A percentile compares a stretch with the other conserved stretches of the same genome.
Evolutionary conservation across 2,329 filamentous ascomycete genomes (phyloP).

Genomic region (Hirsutella rhossiliensis): DNA sequence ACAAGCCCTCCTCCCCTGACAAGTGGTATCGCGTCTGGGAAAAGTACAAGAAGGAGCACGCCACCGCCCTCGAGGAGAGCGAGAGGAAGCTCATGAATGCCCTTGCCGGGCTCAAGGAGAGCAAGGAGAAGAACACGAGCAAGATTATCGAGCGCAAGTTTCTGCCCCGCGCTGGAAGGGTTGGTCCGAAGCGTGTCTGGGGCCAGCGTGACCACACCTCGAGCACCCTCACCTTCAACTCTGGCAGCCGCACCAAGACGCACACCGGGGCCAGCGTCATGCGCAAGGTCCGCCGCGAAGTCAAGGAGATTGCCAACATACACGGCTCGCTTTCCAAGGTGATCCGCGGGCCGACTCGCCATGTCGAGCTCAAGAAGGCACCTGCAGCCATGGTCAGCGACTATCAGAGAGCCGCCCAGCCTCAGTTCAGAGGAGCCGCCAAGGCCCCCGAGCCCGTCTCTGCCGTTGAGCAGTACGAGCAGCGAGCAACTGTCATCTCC

Average conservation of each 20-base stretch:
- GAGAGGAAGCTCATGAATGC: conserved; percentile 44
- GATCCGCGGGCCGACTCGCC: conserved; percentile 14
- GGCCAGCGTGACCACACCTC: conserved; percentile 15
- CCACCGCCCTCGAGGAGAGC: conserved; percentile 46
- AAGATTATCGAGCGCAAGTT: conserved; percentile 40
- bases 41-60: conserved; percentile 49
- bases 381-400: conserved; percentile 43
- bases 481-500: conserved; percentile 25
- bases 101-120: conserved; percentile 43
- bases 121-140: conserved; percentile 44
- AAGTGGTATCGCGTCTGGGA: conserved; percentile 73
- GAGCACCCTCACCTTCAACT: conserved; percentile 29
- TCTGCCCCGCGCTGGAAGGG: conserved; percentile 30
- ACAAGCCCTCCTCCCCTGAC: conserved; percentile 51
- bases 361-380: conserved; percentile 31
- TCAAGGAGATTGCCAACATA: conserved; percentile 36
- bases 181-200: conserved; percentile 15
- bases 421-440: conserved; percentile 14
- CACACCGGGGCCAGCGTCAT: conserved; percentile 40
- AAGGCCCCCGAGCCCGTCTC: conserved; percentile 10
- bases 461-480: conserved; percentile 18
- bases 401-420: conserved; percentile 31
- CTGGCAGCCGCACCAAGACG: conserved; percentile 39
- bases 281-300: conserved; percentile 43
- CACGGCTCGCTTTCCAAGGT: conserved; percentile 31